Conservation (phyloP, 2,329 filamentous ascomycete genomes). For the Cladosporium colombiae region DNA sequence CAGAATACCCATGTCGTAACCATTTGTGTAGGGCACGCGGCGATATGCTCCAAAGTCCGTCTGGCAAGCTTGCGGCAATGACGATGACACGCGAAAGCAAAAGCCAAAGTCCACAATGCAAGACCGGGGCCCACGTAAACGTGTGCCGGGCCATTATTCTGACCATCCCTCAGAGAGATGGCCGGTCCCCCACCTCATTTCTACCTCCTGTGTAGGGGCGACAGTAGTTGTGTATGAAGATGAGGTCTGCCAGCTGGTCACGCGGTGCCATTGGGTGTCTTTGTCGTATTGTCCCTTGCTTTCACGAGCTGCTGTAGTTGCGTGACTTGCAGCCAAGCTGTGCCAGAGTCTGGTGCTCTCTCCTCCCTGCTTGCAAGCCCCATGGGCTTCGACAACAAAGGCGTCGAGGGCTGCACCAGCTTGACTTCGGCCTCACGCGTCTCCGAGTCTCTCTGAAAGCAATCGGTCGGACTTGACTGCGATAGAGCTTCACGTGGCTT, state of each 20-base stretch:
- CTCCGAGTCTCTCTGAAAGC: neutral
- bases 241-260: no score
- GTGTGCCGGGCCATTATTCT: neutral
- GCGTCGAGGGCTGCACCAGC: neutral
- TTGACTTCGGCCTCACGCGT: neutral
- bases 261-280: no score
- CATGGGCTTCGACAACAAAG: neutral
- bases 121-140: neutral
- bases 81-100: neutral
- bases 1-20: neutral
- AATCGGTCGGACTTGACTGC: neutral
- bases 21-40: neutral
- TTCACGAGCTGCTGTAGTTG: neutral
- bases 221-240: neutral
- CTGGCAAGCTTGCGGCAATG: neutral
- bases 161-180: neutral
- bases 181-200: neutral
- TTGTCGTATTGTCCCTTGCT: neutral
- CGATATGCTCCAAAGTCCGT: conserved; percentile 11
- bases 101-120: neutral
- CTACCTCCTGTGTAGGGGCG: neutral
- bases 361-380: neutral
- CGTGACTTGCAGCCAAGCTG: neutral
- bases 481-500: neutral
- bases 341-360: neutral